Base-by-base conservation (phyloP, 2,329 filamentous ascomycete genomes). In the Verticillium nubilum region DNA sequence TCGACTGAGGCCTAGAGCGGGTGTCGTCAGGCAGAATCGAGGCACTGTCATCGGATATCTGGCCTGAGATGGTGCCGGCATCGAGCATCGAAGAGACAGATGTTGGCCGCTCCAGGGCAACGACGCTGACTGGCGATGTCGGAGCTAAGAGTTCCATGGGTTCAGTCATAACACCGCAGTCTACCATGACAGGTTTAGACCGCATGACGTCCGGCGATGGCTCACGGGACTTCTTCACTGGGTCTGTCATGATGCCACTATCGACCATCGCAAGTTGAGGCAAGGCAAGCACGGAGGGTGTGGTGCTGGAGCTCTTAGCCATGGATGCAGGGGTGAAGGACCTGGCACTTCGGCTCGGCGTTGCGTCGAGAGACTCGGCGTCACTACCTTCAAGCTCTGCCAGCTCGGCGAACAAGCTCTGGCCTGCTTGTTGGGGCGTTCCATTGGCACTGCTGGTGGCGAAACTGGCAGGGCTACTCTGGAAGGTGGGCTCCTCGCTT, bases 381-480 rank as follows among this genome's bases (percentile, higher is more conserved):
- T 91, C 90, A 65, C 89, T 88, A 64, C 86, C 86, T 62, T 86
- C 88, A 52, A 97, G 78, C 65, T 92, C 91, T 58, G 90, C 91
- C 50, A 99, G 82, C 73, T 99, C 95, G 47, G 92, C 92, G 71
- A 95, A 96, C 56, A 99, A 79, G 68, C 90, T 98, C 77, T 97
- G 91, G 17, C 85, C 83, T 19, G 68, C 74, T 52, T 74, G 72
- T 59, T 82, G 76, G 10, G 84, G 78, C 3, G 82, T 84, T 53
- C 76, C 76, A 58, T 75, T 68, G 54, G 72, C 72, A 63, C 78
- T 81, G 65, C 78, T 81, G 61, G 77, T 80, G 19, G 73, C 76
- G 63, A 82, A 79, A 68, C 84, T 86, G 55, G 80, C 80, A 19
- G 84, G 86, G 62, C 86, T 89, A 68, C 83, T 82, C 52, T 80